phyloP scores from a whole-genome alignment of 2,329 filamentous ascomycete genomes.

The Myriosclerotinia duriaeana region DNA sequence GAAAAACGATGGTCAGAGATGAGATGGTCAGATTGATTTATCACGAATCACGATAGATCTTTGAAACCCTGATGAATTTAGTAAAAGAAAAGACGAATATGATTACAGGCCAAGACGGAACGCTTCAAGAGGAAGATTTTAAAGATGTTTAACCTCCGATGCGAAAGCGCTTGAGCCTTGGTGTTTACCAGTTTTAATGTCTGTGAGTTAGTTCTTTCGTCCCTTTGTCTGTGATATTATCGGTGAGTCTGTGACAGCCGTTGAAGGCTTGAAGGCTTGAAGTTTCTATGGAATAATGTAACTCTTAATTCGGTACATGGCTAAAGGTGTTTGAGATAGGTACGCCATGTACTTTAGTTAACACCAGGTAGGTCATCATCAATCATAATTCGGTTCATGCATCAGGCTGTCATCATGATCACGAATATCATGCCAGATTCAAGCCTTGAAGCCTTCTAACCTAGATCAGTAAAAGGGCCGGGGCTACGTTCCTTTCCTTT shows the following conservation, averaged over 20 bases:
- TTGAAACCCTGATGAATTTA: neutral
- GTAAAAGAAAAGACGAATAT: neutral
- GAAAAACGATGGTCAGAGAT: neutral
- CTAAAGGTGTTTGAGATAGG: neutral
- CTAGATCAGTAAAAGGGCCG: no score
- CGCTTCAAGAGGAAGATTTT: neutral
- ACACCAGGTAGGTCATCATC: neutral
- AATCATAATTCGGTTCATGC: neutral
- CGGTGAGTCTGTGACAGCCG: neutral
- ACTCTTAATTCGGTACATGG: neutral
- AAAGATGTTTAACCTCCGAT: neutral
- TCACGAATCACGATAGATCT: constrained; percentile 8
- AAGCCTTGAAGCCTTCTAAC: neutral
- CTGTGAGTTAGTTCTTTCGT: neutral
- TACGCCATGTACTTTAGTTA: neutral
- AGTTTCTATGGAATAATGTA: neutral
- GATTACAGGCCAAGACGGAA: neutral
- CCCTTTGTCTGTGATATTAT: neutral
- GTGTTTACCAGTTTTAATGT: neutral
- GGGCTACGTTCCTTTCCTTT: neutral
- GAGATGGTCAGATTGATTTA: constrained; percentile 14
- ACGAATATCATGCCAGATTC: neutral
- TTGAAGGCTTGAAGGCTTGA: neutral
- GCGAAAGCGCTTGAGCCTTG: constrained; percentile 6
- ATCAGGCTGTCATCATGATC: neutral